Percentiles rank a stretch among this genome's conserved stretches.
These are phyloP conservation scores for Alternaria tenuissima DNA, from an alignment of 2,329 filamentous ascomycete species.

Conservation along the genomic window DNA sequence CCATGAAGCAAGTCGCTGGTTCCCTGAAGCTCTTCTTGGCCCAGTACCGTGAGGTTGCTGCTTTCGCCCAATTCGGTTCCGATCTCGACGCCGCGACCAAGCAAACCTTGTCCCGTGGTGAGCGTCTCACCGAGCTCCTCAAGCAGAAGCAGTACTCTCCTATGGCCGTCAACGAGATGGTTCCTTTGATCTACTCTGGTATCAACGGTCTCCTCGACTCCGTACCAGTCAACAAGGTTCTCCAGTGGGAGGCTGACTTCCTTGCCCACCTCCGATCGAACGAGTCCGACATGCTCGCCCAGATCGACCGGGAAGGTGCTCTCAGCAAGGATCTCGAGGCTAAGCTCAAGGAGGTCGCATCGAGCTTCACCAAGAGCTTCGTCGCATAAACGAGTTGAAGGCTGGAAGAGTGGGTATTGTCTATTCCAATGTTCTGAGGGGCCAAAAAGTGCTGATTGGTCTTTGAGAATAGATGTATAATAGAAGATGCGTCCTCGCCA, in stretches of 20 bases:
- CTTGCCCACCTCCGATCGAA: slow-evolving; percentile 89
- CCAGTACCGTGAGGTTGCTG: slow-evolving; percentile 99
- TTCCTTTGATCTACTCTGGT: slow-evolving; percentile 98
- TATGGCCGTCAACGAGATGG: slow-evolving; percentile 99
- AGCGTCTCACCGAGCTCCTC: slow-evolving; percentile 97
- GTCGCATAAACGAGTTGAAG: slow-evolving; percentile 59
- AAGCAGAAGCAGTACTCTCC: slow-evolving; percentile 99
- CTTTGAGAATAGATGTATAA: slow-evolving; percentile 51
- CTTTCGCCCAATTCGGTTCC: slow-evolving; percentile 99
- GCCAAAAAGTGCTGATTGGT: slow-evolving; percentile 51
- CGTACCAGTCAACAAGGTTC: slow-evolving; percentile 90
- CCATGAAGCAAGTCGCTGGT: slow-evolving; percentile 99
- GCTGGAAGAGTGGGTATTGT: slow-evolving; percentile 49
- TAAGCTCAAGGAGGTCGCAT: slow-evolving; percentile 79
- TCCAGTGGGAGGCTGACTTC: slow-evolving; percentile 95
- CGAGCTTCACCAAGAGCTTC: slow-evolving; percentile 94
- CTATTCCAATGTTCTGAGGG: slow-evolving; percentile 46
- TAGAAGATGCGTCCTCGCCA: slow-evolving; percentile 52
- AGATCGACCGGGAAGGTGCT: slow-evolving; percentile 94
- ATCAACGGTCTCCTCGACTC: slow-evolving; percentile 94
- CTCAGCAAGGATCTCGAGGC: slow-evolving; percentile 93
- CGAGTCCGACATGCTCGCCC: slow-evolving; percentile 81
- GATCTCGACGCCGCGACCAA: slow-evolving; percentile 99
- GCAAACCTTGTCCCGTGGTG: slow-evolving; percentile 97
- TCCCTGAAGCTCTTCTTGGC: slow-evolving; percentile 99